Base-by-base conservation (phyloP, 2,329 filamentous ascomycete genomes). In the Verticillium longisporum region DNA sequence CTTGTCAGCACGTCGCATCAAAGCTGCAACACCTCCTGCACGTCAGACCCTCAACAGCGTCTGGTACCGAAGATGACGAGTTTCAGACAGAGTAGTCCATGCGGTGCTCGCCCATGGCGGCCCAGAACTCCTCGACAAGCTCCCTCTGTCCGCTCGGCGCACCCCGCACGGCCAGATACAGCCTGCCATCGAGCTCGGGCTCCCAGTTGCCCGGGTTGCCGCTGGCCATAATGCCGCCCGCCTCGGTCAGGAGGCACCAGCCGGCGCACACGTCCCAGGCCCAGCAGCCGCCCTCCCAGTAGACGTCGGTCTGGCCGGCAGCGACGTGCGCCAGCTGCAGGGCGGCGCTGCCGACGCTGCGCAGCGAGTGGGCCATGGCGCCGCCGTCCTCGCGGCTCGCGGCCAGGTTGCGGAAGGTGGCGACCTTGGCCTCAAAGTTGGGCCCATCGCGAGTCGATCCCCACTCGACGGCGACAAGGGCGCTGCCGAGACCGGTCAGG, bases 271-370 rank as follows among this genome's bases (percentile, higher is more conserved):
- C 90, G 72, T 94, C 90, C 90, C 90, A 94, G 1, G 90, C 89
- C 84, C 89, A 94, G 73, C 89, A 92, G 0, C 91, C 90, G 41
- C 88, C 89, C 75, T 94, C 90, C 90, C 90, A 94, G 72, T 91
- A 94, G 26, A 85, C 68, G 71, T 94, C 90, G 32, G 91, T 67
- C 71, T 86, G 82, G 0, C 90, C 90, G 10, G 85, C 83, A 2
- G 90, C 90, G 3, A 91, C 87, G 45, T 81, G 83, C 61, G 88
- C 91, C 18, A 93, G 73, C 72, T 93, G 93, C 68, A 94, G 76
- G 50, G 90, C 90, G 7, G 90, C 90, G 58, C 83, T 87, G 2
- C 90, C 90, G 63, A 91, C 74, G 37, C 81, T 85, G n/a, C 90
- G 79, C 61, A 94, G 72, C 10, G 83, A 85, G 70, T 93, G 90